A percentile compares a stretch with the other conserved stretches of the same genome.
Evolutionary conservation across 306 rosid species (phyloP).

Genomic region (Calophaca sinica): DNA sequence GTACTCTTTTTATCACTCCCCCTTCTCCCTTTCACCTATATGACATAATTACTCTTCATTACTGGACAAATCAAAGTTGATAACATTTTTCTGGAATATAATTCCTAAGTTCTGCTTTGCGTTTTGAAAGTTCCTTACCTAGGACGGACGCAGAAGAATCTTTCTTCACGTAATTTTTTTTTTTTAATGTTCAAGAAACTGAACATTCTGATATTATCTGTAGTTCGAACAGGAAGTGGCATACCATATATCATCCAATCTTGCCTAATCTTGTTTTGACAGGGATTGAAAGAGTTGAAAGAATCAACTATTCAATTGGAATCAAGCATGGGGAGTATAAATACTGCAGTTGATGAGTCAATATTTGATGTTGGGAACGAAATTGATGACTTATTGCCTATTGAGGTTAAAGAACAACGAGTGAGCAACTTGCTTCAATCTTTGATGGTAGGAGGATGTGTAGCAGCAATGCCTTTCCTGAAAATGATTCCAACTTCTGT

Average conservation of each 20-base stretch:
- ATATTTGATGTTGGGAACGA: slow-evolving; percentile 74
- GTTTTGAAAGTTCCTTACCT: too few relatives aligned
- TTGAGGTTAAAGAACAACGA: slow-evolving; percentile 87
- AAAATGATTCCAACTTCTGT: slow-evolving; percentile 85
- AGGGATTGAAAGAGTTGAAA: slow-evolving; percentile 77
- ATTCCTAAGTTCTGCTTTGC: too few relatives aligned
- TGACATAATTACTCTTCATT: slow-evolving; percentile 7
- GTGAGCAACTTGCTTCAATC: slow-evolving; percentile 87
- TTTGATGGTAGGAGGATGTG: slow-evolving; percentile 73
- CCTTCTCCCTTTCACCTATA: slow-evolving; percentile 28
- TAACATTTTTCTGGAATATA: too few relatives aligned
- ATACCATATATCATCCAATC: slow-evolving; percentile 10
- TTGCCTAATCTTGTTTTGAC: slow-evolving; percentile 12
- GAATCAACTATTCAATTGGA: slow-evolving; percentile 66
- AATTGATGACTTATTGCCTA: slow-evolving; percentile 74
- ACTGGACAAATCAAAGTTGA: background rate
- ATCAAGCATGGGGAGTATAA: slow-evolving; percentile 56
- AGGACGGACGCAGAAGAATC: too few relatives aligned
- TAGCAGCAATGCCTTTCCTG: slow-evolving; percentile 81
- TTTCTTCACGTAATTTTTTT: too few relatives aligned
- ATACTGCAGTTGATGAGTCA: slow-evolving; percentile 68
- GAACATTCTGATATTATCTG: slow-evolving; percentile 4
- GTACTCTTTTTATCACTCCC: slow-evolving; percentile 24
- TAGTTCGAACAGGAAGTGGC: slow-evolving; percentile 13
- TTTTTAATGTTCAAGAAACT: too few relatives aligned